Percentiles rank a stretch among this genome's conserved stretches.
These are phyloP conservation scores for Larix kaempferi DNA, from an alignment of 75 land plant genomes.

Conservation along the genomic window DNA sequence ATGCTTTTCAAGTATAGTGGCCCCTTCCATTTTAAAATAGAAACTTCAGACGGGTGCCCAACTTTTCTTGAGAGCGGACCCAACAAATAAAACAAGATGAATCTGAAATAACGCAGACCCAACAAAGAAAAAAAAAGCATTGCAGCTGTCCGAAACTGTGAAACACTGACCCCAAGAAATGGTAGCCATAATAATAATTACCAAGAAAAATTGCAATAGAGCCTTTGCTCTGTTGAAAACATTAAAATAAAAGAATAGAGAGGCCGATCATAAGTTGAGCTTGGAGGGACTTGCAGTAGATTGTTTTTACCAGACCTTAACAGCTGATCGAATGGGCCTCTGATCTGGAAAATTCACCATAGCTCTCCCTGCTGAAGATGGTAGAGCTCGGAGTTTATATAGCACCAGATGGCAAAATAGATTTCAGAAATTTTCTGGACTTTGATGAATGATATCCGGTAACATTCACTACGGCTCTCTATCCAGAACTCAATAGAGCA, in stretches of 20 bases:
- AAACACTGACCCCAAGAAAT: neutral
- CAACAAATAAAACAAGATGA: neutral
- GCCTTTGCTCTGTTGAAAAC: slow-evolving; percentile 11
- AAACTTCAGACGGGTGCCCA: too few species aligned
- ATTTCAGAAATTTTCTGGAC: neutral
- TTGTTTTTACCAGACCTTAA: slow-evolving; percentile 4
- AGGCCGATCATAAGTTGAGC: neutral
- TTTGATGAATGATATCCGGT: neutral
- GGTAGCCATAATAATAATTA: neutral
- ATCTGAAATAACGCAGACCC: neutral
- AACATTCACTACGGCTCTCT: neutral
- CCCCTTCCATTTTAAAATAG: too few species aligned
- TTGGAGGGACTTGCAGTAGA: neutral
- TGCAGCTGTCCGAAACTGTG: neutral
- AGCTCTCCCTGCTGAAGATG: neutral
- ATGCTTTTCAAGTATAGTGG: too few species aligned
- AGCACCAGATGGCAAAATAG: neutral
- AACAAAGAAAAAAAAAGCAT: neutral
- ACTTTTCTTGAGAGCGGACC: neutral
- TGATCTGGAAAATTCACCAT: slow-evolving; percentile 1
- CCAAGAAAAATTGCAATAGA: neutral
- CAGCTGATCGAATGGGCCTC: neutral
- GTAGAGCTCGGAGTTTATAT: neutral
- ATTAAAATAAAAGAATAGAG: neutral
- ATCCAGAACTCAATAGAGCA: neutral